Base-by-base conservation (phyloP, 345 rosid genomes). In the Moricandia moricandioides region DNA sequence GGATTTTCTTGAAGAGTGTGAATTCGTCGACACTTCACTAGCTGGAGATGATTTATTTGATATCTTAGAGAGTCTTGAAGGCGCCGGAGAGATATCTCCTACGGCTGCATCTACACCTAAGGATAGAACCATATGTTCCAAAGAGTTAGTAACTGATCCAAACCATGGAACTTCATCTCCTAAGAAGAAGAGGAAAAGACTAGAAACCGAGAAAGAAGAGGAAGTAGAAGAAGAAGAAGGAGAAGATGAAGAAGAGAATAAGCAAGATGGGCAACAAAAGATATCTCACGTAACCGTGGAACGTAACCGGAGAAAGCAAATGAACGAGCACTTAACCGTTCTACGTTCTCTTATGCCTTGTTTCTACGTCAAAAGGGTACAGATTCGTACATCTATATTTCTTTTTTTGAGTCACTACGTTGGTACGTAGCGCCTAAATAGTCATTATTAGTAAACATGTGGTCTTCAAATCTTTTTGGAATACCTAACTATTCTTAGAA, bases 281-380 rank as follows among this genome's bases (percentile, higher is more conserved):
- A 75, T 89, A 72, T 89, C 98, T 61, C 99, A 96, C 71, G 92
- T 92, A 13, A 89, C 97, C 2, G 96, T 96, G 73, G 99, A 96
- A 73, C 89, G 98, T 14, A 96, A 96, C 85, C 87, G 99, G 80
- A 81, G 99, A 74, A 96, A 92, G 88, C 98, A 92, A 80, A 96
- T 96, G 99, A 96, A 92, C 70, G 98, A 92, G 62, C 89, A 92
- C 78, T 78, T 96, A 55, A 81, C 91, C 0, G 95, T 92, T 26
- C 82, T 96, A 62, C 85, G 99, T 74, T 89, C 97, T 3, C 85
- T 96, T 40, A 92, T 91, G 98, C 99, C 99, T 78, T 85, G 95
- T 81, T 96, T 96, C 91, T 92, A 96, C 75, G 96, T 96, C 86
- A 96, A 96, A 82, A 86, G 99, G 74, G 99, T 92, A 82, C 3